Percentiles rank a stretch among this genome's conserved stretches.
These are phyloP conservation scores for Mortierella sp. DNA, from an alignment of 371 early-diverging fungal genomes.

Conservation along the genomic window DNA sequence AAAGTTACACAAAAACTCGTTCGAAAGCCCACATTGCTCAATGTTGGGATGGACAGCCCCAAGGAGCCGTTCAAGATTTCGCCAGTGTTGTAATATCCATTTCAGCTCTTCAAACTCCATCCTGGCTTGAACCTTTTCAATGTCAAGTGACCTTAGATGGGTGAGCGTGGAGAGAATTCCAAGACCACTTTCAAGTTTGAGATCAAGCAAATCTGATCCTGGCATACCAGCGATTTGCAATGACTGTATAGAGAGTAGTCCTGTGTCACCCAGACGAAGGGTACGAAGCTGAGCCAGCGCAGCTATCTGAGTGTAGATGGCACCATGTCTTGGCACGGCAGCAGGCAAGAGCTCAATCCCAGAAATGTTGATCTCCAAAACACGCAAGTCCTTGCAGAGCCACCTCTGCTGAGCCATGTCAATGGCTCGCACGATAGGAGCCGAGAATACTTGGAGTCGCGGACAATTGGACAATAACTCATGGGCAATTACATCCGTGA, in stretches of 20 bases:
- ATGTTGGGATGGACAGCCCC: slow-evolving; percentile 22
- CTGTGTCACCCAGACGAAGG: slow-evolving; percentile 12
- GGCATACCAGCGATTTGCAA: background rate
- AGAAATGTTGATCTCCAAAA: slow-evolving; percentile 16
- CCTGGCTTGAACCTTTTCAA: slow-evolving; percentile 13
- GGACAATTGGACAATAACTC: slow-evolving; percentile 4
- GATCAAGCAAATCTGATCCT: slow-evolving; percentile 7
- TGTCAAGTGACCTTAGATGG: slow-evolving; percentile 6
- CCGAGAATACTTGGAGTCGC: slow-evolving; percentile 10
- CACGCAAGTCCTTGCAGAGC: slow-evolving; percentile 10
- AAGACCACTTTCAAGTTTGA: slow-evolving; percentile 19
- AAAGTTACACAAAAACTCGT: slow-evolving; percentile 12
- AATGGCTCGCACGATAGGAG: slow-evolving; percentile 15
- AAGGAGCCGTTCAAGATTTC: slow-evolving; percentile 5
- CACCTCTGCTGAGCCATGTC: slow-evolving; percentile 8
- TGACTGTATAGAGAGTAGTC: background rate
- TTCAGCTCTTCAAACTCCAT: slow-evolving; percentile 25
- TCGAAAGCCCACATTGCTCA: slow-evolving; percentile 14
- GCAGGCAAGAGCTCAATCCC: slow-evolving; percentile 12
- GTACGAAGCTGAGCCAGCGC: slow-evolving; percentile 8
- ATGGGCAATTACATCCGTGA: slow-evolving; percentile 7
- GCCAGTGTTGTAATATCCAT: slow-evolving; percentile 22
- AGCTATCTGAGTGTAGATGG: slow-evolving; percentile 18
- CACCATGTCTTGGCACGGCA: slow-evolving; percentile 3
- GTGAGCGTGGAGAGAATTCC: slow-evolving; percentile 20